A percentile compares a stretch with the other conserved stretches of the same genome.
These are phyloP conservation scores for Cladobotryum protrusum DNA, from an alignment of 2,329 filamentous ascomycete genomes.

Conservation along the genomic window DNA sequence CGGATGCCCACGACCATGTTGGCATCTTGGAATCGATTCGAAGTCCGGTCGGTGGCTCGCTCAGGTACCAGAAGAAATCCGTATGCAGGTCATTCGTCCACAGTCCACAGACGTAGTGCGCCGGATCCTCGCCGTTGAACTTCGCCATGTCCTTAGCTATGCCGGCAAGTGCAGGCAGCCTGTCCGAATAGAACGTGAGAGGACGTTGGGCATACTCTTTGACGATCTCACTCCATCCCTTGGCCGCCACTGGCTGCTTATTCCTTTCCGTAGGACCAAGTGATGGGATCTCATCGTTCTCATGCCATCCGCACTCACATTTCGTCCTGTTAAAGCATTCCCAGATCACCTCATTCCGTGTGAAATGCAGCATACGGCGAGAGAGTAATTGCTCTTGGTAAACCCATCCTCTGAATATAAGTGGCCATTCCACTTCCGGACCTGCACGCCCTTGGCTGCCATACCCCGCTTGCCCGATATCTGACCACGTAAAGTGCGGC, in stretches of 20 bases:
- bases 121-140: not conserved
- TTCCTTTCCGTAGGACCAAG: not conserved
- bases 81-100: conserved; percentile 10
- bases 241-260: conserved; percentile 1
- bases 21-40: conserved; percentile 1
- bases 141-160: conserved; percentile 8
- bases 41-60: not conserved
- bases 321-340: conserved; percentile 10
- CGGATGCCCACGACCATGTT: conserved; percentile 14
- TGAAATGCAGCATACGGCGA: conserved; percentile 16
- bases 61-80: conserved; percentile 11
- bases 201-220: conserved; percentile 8
- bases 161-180: conserved; percentile 12
- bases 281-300: not conserved
- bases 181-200: conserved; percentile 8
- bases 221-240: conserved; percentile 3
- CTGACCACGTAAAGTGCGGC: conserved; percentile 10
- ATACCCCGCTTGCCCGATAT: not conserved
- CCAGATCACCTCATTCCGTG: conserved; percentile 13
- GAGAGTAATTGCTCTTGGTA: conserved; percentile 19
- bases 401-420: conserved; percentile 15
- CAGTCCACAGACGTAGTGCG: conserved; percentile 10
- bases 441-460: not conserved
- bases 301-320: conserved; percentile 14
- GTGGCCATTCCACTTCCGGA: conserved; percentile 1